Percentiles rank a stretch among this genome's conserved stretches.
Conservation (phyloP, 1,139 yeast species). For the Taphrina confusa region DNA sequence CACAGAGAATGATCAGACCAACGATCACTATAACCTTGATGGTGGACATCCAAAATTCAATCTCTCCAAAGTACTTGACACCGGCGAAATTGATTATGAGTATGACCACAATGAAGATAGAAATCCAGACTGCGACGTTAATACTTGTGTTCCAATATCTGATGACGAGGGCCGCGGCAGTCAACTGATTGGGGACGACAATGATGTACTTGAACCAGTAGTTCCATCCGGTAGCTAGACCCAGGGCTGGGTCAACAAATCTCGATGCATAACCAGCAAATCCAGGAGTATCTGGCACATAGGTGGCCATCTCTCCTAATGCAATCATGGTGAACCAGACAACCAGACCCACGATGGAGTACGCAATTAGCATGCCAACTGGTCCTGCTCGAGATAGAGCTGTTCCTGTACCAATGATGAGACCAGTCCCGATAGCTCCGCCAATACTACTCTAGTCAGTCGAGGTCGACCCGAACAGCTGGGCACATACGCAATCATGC, state of each 20-base stretch:
- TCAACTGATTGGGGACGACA: conserved; percentile 48
- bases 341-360: conserved; percentile 60
- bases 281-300: conserved; percentile 46
- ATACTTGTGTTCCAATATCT: conserved; percentile 42
- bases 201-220: conserved; percentile 73
- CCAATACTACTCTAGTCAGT: conserved; percentile 46
- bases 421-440: conserved; percentile 64
- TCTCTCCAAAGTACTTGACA: conserved; percentile 57
- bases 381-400: conserved; percentile 70
- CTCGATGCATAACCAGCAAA: conserved; percentile 54
- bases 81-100: conserved; percentile 42
- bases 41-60: conserved; percentile 66
- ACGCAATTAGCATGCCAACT: conserved; percentile 64
- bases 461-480: too few relatives aligned
- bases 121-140: conserved; percentile 42
- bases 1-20: conserved; percentile 42
- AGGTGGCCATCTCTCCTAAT: conserved; percentile 75
- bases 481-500: conserved; percentile 62
- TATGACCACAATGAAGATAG: conserved; percentile 45
- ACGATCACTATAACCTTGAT: conserved; percentile 61
- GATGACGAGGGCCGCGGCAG: conserved; percentile 48
- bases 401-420: conserved; percentile 66
- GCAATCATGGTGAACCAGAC: conserved; percentile 71
- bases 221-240: conserved; percentile 76
- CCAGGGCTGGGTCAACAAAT: conserved; percentile 82